These are phyloP conservation scores for Phytophthora cactorum DNA, from an alignment of 352 stramenopile species.

Conservation along the genomic window DNA sequence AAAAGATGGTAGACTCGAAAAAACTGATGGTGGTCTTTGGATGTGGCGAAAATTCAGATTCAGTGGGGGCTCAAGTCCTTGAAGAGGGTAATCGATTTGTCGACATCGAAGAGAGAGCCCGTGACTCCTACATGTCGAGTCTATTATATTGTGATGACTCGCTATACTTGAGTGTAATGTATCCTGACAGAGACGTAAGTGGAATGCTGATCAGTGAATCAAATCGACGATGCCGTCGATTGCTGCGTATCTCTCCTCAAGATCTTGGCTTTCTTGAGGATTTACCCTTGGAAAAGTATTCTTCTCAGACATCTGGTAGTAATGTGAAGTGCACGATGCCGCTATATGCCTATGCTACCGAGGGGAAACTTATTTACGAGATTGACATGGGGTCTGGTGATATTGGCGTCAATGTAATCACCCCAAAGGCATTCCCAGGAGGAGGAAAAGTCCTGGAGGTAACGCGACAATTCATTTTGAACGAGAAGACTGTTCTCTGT, in stretches of 20 bases:
- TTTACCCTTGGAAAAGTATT: slow-evolving; percentile 15
- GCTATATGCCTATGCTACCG: slow-evolving; percentile 49
- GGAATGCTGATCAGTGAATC: slow-evolving; percentile 10
- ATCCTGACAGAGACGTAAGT: slow-evolving; percentile 24
- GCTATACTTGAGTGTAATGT: slow-evolving; percentile 56
- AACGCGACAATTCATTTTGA: slow-evolving; percentile 42
- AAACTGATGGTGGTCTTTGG: slow-evolving; percentile 40
- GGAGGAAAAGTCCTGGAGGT: slow-evolving; percentile 22
- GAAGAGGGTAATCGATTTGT: slow-evolving; percentile 39
- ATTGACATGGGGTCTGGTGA: slow-evolving; percentile 42
- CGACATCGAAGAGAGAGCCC: slow-evolving; percentile 34
- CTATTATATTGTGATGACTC: slow-evolving; percentile 49
- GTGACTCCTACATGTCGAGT: slow-evolving; percentile 52
- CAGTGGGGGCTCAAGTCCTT: slow-evolving; percentile 31
- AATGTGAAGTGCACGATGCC: not conserved
- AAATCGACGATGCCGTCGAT: slow-evolving; percentile 16
- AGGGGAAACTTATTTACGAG: slow-evolving; percentile 66
- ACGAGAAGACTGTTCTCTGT: slow-evolving; percentile 39
- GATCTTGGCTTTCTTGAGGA: slow-evolving; percentile 28
- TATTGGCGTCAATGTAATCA: slow-evolving; percentile 55
- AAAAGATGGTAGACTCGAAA: slow-evolving; percentile 30
- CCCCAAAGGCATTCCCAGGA: slow-evolving; percentile 6
- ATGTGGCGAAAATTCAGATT: slow-evolving; percentile 13
- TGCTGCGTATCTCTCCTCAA: slow-evolving; percentile 33
- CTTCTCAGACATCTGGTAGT: not conserved